Evolutionary conservation across 345 rosid genomes (phyloP).

Genomic region (Isatis tinctoria): DNA sequence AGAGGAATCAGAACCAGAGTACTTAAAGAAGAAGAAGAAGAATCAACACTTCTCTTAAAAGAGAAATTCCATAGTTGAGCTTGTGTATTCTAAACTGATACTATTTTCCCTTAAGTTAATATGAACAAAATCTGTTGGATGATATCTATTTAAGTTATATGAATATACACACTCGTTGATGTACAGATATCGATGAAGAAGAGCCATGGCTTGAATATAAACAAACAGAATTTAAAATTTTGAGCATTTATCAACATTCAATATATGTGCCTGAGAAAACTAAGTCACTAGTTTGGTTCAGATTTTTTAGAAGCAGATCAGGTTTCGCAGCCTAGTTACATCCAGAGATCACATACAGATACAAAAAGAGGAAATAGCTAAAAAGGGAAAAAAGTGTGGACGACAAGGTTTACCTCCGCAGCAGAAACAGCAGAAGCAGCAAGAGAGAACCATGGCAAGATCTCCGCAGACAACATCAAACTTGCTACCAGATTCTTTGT

Average conservation of each 20-base stretch:
- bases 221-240: not conserved
- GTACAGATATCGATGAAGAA: too few relatives aligned
- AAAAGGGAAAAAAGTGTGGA: not conserved
- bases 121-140: not conserved
- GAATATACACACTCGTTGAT: not conserved
- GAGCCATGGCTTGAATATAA: not conserved
- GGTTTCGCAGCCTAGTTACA: not conserved
- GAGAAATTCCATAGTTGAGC: not conserved
- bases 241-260: not conserved
- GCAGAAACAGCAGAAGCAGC: constrained; percentile 33
- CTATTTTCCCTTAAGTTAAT: not conserved
- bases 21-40: not conserved
- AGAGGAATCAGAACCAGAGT: not conserved
- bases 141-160: not conserved
- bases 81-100: not conserved
- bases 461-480: constrained; percentile 17
- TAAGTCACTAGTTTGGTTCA: not conserved
- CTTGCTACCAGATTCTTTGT: not conserved
- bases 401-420: constrained; percentile 22
- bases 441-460: constrained; percentile 27
- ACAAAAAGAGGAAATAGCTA: not conserved
- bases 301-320: not conserved
- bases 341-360: not conserved
- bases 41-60: not conserved
- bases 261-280: not conserved